Percentiles rank a stretch among this genome's conserved stretches.
These are phyloP conservation scores for Plantago major DNA, from an alignment of 257 asterid species.

Conservation along the genomic window DNA sequence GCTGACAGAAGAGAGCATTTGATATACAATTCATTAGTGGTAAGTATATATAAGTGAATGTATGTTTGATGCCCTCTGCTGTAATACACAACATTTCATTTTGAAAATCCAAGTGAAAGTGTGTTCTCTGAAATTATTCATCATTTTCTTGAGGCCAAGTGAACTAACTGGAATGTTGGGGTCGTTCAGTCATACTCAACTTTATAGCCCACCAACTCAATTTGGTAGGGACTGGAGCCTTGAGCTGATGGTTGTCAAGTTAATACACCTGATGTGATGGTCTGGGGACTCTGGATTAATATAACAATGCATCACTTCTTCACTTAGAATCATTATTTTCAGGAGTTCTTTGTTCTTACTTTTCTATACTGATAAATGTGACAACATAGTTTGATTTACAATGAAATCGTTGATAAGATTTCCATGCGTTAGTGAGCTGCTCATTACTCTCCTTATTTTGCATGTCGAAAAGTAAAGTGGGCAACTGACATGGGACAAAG, in stretches of 20 bases:
- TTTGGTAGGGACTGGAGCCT: no score
- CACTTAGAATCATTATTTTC: background rate
- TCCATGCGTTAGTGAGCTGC: background rate
- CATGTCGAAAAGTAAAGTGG: no score
- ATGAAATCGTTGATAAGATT: background rate
- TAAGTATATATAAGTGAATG: conserved; percentile 28
- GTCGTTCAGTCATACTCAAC: no score
- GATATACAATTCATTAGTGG: conserved; percentile 92
- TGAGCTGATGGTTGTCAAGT: no score
- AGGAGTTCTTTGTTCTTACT: background rate
- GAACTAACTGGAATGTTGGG: background rate
- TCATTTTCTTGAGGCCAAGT: background rate
- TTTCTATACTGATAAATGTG: background rate
- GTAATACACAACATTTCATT: background rate
- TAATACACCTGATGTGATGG: no score
- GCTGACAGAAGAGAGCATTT: conserved; percentile 95
- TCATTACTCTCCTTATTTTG: no score
- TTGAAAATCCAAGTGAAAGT: background rate
- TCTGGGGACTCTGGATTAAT: no score
- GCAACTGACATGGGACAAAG: no score
- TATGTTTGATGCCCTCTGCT: no score
- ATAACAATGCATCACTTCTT: no score
- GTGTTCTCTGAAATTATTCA: conserved; percentile 3
- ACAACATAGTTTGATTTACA: background rate
- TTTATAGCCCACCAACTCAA: no score